A percentile compares a stretch with the other conserved stretches of the same genome.
phyloP scores from a whole-genome alignment of 306 rosid genomes.

The Rubus idaeus region DNA sequence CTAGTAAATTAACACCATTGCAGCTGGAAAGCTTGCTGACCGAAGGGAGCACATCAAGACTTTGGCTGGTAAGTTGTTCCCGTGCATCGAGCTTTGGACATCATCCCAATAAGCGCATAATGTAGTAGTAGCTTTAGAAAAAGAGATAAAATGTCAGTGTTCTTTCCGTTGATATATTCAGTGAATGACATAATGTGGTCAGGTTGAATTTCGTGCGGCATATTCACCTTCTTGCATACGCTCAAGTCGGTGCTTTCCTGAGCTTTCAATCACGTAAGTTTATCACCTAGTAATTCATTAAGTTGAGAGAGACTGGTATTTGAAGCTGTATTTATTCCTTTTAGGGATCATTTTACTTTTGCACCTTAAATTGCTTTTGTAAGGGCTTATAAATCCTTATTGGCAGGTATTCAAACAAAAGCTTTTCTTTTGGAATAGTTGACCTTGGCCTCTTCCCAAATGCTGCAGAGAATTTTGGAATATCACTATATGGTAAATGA shows the following conservation, averaged over 20 bases:
- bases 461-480: conserved; percentile 78
- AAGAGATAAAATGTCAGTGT: neutral
- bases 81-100: neutral
- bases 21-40: conserved; percentile 83
- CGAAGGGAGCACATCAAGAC: conserved; percentile 75
- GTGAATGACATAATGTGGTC: conserved; percentile 24
- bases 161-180: neutral
- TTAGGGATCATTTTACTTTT: neutral
- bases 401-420: conserved; percentile 84
- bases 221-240: conserved; percentile 71
- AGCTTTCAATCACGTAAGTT: conserved; percentile 82
- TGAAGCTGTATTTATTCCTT: neutral
- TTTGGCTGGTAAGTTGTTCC: conserved; percentile 69
- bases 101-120: too few species aligned
- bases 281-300: conserved; percentile 26
- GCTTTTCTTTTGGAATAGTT: conserved; percentile 79
- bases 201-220: conserved; percentile 77
- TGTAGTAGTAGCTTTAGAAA: neutral
- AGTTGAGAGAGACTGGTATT: neutral
- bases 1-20: conserved; percentile 77
- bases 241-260: conserved; percentile 71
- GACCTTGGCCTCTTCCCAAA: conserved; percentile 95
- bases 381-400: conserved; percentile 18
- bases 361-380: neutral
- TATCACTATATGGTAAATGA: conserved; percentile 67